A percentile compares a stretch with the other conserved stretches of the same genome.
Evolutionary conservation across 352 stramenopile genomes (phyloP).

Genomic region (Phytophthora constricta): DNA sequence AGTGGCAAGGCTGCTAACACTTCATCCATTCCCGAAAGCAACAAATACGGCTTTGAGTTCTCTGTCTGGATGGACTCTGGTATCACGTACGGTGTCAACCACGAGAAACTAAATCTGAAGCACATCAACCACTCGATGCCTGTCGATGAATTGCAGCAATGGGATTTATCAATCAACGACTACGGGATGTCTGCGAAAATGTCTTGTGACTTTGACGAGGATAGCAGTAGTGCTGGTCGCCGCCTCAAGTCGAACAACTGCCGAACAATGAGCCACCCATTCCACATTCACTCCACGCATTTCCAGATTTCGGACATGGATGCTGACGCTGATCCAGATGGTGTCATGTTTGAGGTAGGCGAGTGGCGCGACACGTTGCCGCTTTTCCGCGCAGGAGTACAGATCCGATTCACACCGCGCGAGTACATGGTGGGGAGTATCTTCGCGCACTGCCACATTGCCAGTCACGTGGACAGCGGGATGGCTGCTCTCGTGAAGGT

Average conservation of each 20-base stretch:
- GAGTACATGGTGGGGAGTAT: constrained; percentile 72
- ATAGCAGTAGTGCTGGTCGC: constrained; percentile 17
- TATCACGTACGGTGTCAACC: constrained; percentile 72
- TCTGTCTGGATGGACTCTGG: constrained; percentile 69
- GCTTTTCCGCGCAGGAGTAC: constrained; percentile 64
- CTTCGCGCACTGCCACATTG: constrained; percentile 80
- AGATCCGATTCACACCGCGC: constrained; percentile 72
- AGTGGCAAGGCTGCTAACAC: constrained; percentile 13
- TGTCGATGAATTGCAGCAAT: constrained; percentile 72
- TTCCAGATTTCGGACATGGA: constrained; percentile 69
- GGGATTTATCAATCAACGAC: constrained; percentile 65
- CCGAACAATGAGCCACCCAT: constrained; percentile 79
- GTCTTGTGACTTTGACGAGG: constrained; percentile 44
- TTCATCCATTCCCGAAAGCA: constrained; percentile 33
- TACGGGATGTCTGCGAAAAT: constrained; percentile 47
- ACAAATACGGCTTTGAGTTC: constrained; percentile 79
- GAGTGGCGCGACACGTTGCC: constrained; percentile 85
- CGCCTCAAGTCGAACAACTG: constrained; percentile 41
- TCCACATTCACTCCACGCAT: constrained; percentile 82
- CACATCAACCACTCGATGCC: constrained; percentile 75
- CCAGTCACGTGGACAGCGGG: constrained; percentile 69
- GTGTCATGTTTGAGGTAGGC: constrained; percentile 60
- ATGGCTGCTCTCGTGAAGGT: constrained; percentile 82
- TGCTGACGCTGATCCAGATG: constrained; percentile 52
- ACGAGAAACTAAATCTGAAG: constrained; percentile 47